Base-by-base conservation (phyloP, 768 basidiomycete species). In the Leccinum barrowsii region DNA sequence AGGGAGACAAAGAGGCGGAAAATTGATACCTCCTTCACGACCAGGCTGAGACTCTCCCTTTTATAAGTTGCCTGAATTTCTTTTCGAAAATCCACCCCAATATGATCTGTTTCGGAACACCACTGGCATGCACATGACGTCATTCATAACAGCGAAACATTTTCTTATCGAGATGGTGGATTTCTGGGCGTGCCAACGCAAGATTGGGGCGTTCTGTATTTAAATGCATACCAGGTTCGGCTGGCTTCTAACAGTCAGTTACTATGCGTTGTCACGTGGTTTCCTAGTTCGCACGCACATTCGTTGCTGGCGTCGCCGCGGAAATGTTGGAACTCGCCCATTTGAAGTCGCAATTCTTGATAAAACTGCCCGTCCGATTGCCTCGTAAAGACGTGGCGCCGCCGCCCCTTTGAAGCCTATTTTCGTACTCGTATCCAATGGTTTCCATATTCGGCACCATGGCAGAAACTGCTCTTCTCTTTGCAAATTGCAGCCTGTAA, bases 261-360 rank as follows among this genome's bases (percentile, higher is more conserved):
- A 34, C 12, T 34, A 12, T 1, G 12, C 32, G 2, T 34, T 34
- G 12, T 34, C 32, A 34, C 32, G 32, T 34, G 32, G 32, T 5
- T 34, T 34, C 12, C 5, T 34, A 34, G 32, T 32, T 55, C 54
- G 37, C 56, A 52, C 49, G 19, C 59, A 52, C 30, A 49, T 54
- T 90, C 90, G 70, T 82, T 22, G 90, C 93, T 52, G 92, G 93
- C 11, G 91, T 94, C 78, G 80, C 83, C 11, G 88, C 92, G 21
- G 92, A 93, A 74, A 79, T 94, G 7, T 88, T 95, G 63, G 94
- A 94, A 75, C 40, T n/a, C 92, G 94, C 67, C 94, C 94, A 3
- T 94, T 94, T 67, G 94, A 96, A 76, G 94, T 98, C 59, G 84
- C 92, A 70, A 87, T 92, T 4, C 81, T 94, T 24, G 88, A 37